Conservation (phyloP, 2,329 filamentous ascomycete genomes). For the Exophiala alcalophila region DNA sequence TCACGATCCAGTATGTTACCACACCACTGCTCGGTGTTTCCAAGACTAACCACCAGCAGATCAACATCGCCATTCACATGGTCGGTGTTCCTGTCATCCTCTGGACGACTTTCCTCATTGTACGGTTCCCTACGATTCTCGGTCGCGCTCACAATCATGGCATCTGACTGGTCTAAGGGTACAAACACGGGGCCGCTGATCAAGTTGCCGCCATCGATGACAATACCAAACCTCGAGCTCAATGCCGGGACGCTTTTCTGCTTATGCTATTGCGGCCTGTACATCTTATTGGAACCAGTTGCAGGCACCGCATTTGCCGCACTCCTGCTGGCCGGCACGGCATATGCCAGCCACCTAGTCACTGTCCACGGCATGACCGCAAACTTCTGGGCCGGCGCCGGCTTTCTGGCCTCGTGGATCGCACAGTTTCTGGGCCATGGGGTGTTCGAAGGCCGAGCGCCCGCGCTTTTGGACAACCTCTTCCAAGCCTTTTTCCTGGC, state of each 20-base stretch:
- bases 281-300: conserved; percentile 89
- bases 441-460: conserved; percentile 80
- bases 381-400: conserved; percentile 63
- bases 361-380: conserved; percentile 58
- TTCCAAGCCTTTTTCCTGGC: conserved; percentile 89
- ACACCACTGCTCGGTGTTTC: neutral
- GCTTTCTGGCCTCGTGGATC: conserved; percentile 77
- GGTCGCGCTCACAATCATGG: neutral
- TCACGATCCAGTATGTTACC: conserved; percentile 55
- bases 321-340: conserved; percentile 71
- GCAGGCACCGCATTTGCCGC: conserved; percentile 75
- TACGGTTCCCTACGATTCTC: conserved; percentile 38
- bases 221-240: conserved; percentile 56
- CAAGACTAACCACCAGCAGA: too few species aligned
- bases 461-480: conserved; percentile 85
- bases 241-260: conserved; percentile 59
- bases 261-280: conserved; percentile 70
- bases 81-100: conserved; percentile 62
- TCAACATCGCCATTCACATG: conserved; percentile 64
- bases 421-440: conserved; percentile 91
- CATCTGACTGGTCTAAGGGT: conserved; percentile 41
- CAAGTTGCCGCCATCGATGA: conserved; percentile 53
- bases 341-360: conserved; percentile 71
- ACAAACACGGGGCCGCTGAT: conserved; percentile 56
- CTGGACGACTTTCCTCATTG: conserved; percentile 58